Conservation (phyloP, 164 flowering plant genomes). For the Cinnamomum micranthum region DNA sequence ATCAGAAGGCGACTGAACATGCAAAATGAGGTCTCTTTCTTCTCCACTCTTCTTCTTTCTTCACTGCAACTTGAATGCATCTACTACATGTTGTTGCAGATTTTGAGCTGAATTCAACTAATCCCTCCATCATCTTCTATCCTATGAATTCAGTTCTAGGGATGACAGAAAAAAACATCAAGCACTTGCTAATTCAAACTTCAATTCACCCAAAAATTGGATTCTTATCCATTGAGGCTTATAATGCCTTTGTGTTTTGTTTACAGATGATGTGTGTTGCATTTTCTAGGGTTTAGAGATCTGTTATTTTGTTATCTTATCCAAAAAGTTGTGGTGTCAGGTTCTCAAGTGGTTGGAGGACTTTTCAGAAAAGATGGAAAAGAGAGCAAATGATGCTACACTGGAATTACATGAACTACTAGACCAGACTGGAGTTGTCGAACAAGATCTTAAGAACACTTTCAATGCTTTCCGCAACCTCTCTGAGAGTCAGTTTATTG, state of each 20-base stretch:
- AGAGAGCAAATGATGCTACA: conserved; percentile 19
- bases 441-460: conserved; percentile 27
- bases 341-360: conserved; percentile 28
- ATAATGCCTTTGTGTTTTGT: too few species aligned
- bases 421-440: conserved; percentile 20
- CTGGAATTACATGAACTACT: conserved; percentile 15
- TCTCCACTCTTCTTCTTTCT: neutral
- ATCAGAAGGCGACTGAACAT: conserved; percentile 13
- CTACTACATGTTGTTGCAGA: neutral
- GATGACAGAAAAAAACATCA: too few species aligned
- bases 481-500: conserved; percentile 7
- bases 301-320: neutral
- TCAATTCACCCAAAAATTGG: too few species aligned
- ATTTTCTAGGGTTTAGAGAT: too few species aligned
- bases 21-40: conserved; percentile 22
- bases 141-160: too few species aligned
- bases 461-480: conserved; percentile 22
- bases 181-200: too few species aligned
- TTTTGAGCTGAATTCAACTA: too few species aligned
- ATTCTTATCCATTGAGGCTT: too few species aligned
- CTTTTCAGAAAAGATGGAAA: conserved; percentile 20
- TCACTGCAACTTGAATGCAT: neutral
- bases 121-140: too few species aligned
- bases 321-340: conserved; percentile 3
- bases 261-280: too few species aligned